Evolutionary conservation across 371 early-diverging fungal genomes (phyloP).

Genomic region (Chytridium lagenaria): DNA sequence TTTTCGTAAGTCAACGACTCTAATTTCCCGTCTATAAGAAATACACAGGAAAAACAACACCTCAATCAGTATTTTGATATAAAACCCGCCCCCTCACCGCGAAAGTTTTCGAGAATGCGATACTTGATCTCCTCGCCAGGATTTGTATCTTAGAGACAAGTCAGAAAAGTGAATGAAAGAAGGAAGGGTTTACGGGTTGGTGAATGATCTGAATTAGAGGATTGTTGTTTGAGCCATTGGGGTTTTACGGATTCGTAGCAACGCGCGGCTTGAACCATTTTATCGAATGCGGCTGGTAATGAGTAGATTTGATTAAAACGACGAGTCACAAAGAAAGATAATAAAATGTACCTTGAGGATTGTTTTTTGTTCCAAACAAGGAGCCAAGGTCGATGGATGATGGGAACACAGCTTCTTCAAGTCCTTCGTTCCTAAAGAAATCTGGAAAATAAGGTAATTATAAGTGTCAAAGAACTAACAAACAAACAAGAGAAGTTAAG

Average conservation of each 20-base stretch:
- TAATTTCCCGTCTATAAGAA: conserved; percentile 42
- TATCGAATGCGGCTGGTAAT: conserved; percentile 32
- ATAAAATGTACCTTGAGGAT: conserved; percentile 20
- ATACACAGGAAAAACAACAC: conserved; percentile 1
- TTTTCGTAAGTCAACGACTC: conserved; percentile 35
- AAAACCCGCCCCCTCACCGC: conserved; percentile 30
- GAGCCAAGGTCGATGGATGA: conserved; percentile 40
- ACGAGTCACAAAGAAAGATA: neutral
- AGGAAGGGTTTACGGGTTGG: neutral
- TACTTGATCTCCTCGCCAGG: conserved; percentile 46
- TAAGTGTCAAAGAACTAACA: no score
- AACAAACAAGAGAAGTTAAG: no score
- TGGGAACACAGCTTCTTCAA: conserved; percentile 27
- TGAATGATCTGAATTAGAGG: neutral
- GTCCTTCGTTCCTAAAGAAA: neutral
- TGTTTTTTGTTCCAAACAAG: conserved; percentile 40
- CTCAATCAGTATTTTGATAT: no score
- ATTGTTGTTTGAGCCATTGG: neutral
- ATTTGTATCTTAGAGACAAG: conserved; percentile 19
- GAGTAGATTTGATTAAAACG: neutral
- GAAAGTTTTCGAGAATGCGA: conserved; percentile 49
- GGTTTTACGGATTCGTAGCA: conserved; percentile 35
- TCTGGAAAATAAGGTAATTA: neutral
- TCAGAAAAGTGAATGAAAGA: neutral
- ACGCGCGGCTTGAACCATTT: conserved; percentile 39